Base-by-base conservation (phyloP, 106 monocot species). In the Ottelia alismoides region DNA sequence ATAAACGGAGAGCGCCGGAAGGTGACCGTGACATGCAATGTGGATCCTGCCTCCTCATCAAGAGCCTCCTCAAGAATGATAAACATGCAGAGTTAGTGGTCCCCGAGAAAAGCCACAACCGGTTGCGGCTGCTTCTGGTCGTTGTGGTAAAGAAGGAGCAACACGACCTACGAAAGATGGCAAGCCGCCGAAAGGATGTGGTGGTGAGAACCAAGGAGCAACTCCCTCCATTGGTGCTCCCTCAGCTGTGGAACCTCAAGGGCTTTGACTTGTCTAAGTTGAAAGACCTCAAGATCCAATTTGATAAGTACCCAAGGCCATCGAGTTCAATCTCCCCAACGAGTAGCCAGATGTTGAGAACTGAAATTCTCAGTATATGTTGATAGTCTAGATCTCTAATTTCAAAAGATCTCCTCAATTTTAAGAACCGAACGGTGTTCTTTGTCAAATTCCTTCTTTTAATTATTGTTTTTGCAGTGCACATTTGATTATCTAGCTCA, bases 1-100 rank as follows among this genome's bases (percentile, higher is more conserved):
- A 68, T 88, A 35, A 79, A 88, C 43, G 63, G 72, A n/a, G 82
- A 83, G 60, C 69, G 74, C 59, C 78, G 82, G 61, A 83, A 64
- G 72, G 82, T 88, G 43, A 78, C 70, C 5, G 70, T 88, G n/a
- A 53, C 88, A 43, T 76, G 88, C 50, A 50, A 66, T 29, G 76
- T 76, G 1, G 88, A 88, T 76, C 78, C 88, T 20, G 48, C 51
- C 52, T 70, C 28, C 57, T 88, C 25, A 64, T 88, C 16, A 76
- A 73, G 30, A 76, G 76, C 46, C 76, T 88, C 17, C 50, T 60
- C 59, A 82, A 70, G 52, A 48, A 58, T 14, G 88, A 82, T 56
- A 88, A 88, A 30, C 82, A 78, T 49, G 88, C 88, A 11, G 78
- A 82, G 65, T 53, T 85, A 18, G 30, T 78, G 27, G 62, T 52